Evolutionary conservation across 179 eudicot genomes (phyloP).

Genomic region (Spergularia azorica): DNA sequence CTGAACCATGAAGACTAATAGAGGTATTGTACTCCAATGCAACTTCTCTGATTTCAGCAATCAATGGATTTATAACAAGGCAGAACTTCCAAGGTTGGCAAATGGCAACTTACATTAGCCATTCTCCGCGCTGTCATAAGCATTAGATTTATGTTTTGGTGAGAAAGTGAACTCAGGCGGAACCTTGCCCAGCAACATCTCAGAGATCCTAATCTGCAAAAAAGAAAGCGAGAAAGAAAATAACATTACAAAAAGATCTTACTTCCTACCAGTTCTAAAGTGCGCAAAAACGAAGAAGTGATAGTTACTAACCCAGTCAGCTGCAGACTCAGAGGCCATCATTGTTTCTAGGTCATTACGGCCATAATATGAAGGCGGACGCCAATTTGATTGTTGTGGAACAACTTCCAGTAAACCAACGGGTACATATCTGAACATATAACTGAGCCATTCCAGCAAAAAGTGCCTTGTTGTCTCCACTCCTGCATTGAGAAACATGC

Average conservation of each 20-base stretch:
- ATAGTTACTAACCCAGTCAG: conserved; percentile 79
- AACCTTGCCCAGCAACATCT: conserved; percentile 92
- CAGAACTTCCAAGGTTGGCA: background rate
- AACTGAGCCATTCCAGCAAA: conserved; percentile 94
- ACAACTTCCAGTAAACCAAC: conserved; percentile 89
- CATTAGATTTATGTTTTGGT: conserved; percentile 96
- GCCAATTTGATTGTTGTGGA: conserved; percentile 80
- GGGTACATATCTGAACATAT: conserved; percentile 78
- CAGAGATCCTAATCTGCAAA: conserved; percentile 85
- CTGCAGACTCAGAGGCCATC: conserved; percentile 98
- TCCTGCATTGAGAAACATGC: conserved; percentile 47
- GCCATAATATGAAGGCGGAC: conserved; percentile 89
- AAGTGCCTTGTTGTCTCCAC: conserved; percentile 95
- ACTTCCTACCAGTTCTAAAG: background rate
- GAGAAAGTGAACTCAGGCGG: conserved; percentile 79
- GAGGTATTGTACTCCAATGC: no score
- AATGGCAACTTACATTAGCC: conserved; percentile 48
- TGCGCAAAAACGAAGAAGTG: background rate
- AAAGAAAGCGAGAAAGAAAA: background rate
- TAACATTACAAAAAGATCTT: background rate
- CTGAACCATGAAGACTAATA: background rate
- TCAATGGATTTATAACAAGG: no score
- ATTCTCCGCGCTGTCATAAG: conserved; percentile 89
- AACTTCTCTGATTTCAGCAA: no score
- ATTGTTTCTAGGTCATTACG: conserved; percentile 92